A percentile compares a stretch with the other conserved stretches of the same genome.
Conservation (phyloP, 495 filamentous ascomycete species). For the Cudoniella acicularis region DNA sequence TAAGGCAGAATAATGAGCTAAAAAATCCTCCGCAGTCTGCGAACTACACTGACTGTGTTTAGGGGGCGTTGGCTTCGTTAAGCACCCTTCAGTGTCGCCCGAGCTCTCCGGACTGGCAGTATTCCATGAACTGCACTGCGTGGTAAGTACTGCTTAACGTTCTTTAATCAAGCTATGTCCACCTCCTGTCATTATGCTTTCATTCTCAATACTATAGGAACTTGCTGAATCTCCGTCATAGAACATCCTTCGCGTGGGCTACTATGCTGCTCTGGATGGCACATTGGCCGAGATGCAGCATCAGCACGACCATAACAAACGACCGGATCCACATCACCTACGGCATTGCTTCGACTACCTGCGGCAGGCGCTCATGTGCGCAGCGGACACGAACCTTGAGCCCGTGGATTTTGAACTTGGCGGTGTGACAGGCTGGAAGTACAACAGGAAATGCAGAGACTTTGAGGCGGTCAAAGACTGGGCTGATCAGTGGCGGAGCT, state of each 20-base stretch:
- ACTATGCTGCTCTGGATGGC: neutral
- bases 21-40: no score
- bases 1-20: no score
- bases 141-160: no score
- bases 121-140: neutral
- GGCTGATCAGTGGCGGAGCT: neutral
- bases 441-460: neutral
- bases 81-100: neutral
- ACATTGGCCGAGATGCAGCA: neutral
- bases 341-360: conserved; percentile 34
- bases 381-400: conserved; percentile 27
- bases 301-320: neutral
- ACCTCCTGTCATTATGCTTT: neutral
- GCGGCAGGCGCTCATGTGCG: conserved; percentile 33
- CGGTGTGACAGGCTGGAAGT: conserved; percentile 3
- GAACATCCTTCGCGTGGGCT: neutral
- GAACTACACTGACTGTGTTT: no score
- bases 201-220: neutral
- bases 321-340: neutral
- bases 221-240: neutral
- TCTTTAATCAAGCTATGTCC: neutral
- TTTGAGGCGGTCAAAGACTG: neutral
- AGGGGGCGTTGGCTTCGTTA: no score
- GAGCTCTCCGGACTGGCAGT: neutral
- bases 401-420: conserved; percentile 10